Percentiles rank a stretch among this genome's conserved stretches.
phyloP scores from a whole-genome alignment of 257 asterid genomes.

The Przewalskia tangutica region DNA sequence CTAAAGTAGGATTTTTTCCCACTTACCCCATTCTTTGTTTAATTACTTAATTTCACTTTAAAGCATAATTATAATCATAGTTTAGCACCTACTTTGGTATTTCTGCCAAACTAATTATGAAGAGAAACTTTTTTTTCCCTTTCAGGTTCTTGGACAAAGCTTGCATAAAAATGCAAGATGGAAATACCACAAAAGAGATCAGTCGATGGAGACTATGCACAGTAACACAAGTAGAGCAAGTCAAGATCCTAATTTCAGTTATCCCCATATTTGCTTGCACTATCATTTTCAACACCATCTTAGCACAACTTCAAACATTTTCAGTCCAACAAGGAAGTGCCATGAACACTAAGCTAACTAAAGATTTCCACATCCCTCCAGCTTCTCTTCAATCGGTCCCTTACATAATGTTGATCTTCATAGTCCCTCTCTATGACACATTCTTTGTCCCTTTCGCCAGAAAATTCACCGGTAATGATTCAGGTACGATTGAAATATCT shows the following conservation, averaged over 20 bases:
- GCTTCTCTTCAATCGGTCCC: conserved; percentile 97
- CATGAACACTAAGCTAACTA: conserved; percentile 62
- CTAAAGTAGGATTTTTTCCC: neutral
- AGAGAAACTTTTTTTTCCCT: neutral
- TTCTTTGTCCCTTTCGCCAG: conserved; percentile 76
- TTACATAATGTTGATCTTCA: conserved; percentile 58
- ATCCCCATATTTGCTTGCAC: conserved; percentile 89
- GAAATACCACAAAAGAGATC: conserved; percentile 23
- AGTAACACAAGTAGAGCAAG: conserved; percentile 64
- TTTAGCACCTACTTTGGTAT: neutral
- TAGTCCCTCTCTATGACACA: conserved; percentile 75
- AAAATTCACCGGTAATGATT: conserved; percentile 43
- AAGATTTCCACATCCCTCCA: conserved; percentile 69
- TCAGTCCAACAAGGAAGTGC: conserved; percentile 89
- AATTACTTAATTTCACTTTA: neutral
- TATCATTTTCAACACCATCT: conserved; percentile 75
- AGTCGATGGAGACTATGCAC: conserved; percentile 52
- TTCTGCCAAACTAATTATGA: neutral
- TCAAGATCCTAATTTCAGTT: conserved; percentile 52
- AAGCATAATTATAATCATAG: neutral
- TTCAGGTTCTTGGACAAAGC: conserved; percentile 90
- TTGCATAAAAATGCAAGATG: conserved; percentile 44
- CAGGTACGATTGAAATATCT: conserved; percentile 6
- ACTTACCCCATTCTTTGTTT: neutral
- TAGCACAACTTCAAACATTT: conserved; percentile 90